A percentile compares a stretch with the other conserved stretches of the same genome.
phyloP scores from a whole-genome alignment of 495 filamentous ascomycete species.

The Chaetomium tenue region DNA sequence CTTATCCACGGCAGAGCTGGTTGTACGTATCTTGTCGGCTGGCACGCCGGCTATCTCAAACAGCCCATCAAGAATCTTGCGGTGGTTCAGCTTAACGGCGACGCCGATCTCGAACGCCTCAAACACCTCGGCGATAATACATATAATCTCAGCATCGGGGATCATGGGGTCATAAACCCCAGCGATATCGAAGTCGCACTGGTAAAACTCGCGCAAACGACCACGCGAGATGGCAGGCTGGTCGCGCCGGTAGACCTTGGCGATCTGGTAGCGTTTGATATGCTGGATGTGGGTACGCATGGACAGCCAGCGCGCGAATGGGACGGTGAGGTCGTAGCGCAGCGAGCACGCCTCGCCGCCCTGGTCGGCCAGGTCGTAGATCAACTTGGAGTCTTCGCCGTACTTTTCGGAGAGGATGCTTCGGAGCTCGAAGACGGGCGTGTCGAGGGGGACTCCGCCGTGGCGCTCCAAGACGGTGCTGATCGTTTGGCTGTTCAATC shows the following conservation, averaged over 20 bases:
- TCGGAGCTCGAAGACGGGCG: conserved; percentile 49
- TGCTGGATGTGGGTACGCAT: conserved; percentile 70
- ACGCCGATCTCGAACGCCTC: conserved; percentile 63
- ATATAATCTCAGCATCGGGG: conserved; percentile 83
- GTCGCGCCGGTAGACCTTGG: conserved; percentile 65
- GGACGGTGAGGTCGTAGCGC: conserved; percentile 86
- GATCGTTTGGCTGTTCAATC: conserved; percentile 28
- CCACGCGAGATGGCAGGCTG: conserved; percentile 52
- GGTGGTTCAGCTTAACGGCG: conserved; percentile 90
- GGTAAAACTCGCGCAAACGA: conserved; percentile 92
- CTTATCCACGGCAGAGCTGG: conserved; percentile 89
- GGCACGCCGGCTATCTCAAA: conserved; percentile 88
- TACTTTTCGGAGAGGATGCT: conserved; percentile 79
- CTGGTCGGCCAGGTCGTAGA: conserved; percentile 80
- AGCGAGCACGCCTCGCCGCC: conserved; percentile 78
- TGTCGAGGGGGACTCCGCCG: conserved; percentile 40
- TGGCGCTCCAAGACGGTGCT: conserved; percentile 39
- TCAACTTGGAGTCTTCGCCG: conserved; percentile 76
- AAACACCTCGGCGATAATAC: conserved; percentile 79
- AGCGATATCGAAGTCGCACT: conserved; percentile 95
- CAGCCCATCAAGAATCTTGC: conserved; percentile 87
- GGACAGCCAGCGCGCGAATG: conserved; percentile 84
- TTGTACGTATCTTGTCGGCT: conserved; percentile 74
- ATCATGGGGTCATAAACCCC: conserved; percentile 86
- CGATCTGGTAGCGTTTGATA: conserved; percentile 87